Base-by-base conservation (phyloP, 2,329 filamentous ascomycete genomes). In the Aspergillus felis region DNA sequence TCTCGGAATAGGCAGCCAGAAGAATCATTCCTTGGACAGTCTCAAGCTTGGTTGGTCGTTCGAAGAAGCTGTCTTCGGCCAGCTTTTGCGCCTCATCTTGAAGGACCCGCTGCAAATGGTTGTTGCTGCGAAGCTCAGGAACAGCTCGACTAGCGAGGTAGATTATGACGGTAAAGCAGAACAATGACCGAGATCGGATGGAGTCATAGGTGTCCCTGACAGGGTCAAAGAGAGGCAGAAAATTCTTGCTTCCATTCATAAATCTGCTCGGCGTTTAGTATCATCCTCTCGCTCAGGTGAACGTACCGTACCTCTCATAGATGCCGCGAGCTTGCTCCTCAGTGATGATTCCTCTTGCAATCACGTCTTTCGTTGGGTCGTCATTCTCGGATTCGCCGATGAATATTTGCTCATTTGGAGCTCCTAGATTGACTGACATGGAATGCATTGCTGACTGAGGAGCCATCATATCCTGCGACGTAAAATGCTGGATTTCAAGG, bases 1-100 rank as follows among this genome's bases (percentile, higher is more conserved):
- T 73, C 52, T 73, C 71, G 0, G 71, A 73, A 27, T 73, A 73
- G 3, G 71, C 71, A 1, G 71, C 71, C 0, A 73, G 62, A 3
- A 73, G 59, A 29, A 73, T 70, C 71, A 73, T 73, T 4, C 71
- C 71, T 41, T 73, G 71, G 0, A 73, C 71, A 0, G 71, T 73
- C 55, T 73, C 71, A 10, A 73, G 62, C 49, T 72, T 73, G 0
- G 71, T 73, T 1, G 71, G 71, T 3, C 71, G 65, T 48, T 71
- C 71, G 35, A 73, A 73, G 51, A 73, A 73, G 44, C 71, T 72
- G 55, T 73, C 71, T 58, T 73, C 71, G 0, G 71, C 71, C 22
- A 73, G 59, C 28, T 69, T 60, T 47, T 73, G 71, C 4, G 71
- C 71, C 51, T 73, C 71, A 48, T 73, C 71, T 58, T 73, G 71